phyloP scores from a whole-genome alignment of 345 rosid species.

The Cochlearia excelsa region DNA sequence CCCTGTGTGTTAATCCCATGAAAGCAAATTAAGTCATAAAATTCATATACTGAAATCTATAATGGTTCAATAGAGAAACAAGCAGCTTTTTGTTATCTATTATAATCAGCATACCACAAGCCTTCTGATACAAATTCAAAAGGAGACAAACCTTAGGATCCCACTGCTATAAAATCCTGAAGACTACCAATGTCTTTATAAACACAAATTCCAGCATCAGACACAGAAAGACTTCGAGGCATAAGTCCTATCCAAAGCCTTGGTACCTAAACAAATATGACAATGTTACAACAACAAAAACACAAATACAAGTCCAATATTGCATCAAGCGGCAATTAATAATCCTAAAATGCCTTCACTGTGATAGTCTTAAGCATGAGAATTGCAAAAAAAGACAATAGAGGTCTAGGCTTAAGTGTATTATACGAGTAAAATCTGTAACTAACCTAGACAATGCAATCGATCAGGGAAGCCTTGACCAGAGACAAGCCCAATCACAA shows the following conservation, averaged over 20 bases:
- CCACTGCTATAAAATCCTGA: slow-evolving; percentile 93
- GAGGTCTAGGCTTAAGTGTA: no score
- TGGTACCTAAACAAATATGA: slow-evolving; percentile 48
- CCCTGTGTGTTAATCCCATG: slow-evolving; percentile 48
- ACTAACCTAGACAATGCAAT: slow-evolving; percentile 73
- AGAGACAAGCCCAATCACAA: slow-evolving; percentile 66
- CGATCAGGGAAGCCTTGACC: slow-evolving; percentile 81
- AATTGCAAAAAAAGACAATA: no score
- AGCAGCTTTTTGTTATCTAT: background rate
- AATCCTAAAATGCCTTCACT: no score
- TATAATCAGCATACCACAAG: no score
- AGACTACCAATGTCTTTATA: slow-evolving; percentile 42
- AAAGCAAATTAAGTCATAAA: background rate
- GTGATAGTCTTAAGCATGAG: no score
- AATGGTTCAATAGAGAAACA: background rate
- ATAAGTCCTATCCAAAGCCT: slow-evolving; percentile 67
- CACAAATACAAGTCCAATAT: background rate
- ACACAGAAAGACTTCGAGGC: slow-evolving; percentile 26
- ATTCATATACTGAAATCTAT: no score
- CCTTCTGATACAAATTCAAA: background rate
- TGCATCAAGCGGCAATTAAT: no score
- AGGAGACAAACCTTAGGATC: slow-evolving; percentile 55
- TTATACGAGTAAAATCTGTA: no score
- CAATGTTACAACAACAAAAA: background rate
- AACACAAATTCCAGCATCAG: slow-evolving; percentile 43